Conservation (phyloP, 129 eudicot genomes). For the Arctium minus region DNA sequence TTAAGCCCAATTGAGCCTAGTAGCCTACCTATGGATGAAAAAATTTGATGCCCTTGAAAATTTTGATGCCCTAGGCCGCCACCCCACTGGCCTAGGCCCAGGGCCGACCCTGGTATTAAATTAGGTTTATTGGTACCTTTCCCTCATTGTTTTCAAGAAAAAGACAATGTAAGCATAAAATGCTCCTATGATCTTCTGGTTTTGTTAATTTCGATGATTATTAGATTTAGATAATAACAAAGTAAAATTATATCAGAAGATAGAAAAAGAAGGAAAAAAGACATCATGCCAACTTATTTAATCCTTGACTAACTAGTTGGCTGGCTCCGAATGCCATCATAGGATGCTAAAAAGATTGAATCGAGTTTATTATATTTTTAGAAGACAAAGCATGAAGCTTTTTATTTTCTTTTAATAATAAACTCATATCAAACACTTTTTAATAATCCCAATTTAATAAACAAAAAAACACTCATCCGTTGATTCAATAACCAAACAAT, state of each 20-base stretch:
- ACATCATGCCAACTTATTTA: neutral
- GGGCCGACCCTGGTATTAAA: too few species aligned
- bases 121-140: neutral
- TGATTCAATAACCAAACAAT: neutral
- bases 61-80: too few species aligned
- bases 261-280: neutral
- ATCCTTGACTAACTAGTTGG: neutral
- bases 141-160: constrained; percentile 7
- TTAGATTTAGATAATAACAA: neutral
- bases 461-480: neutral
- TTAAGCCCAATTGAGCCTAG: too few species aligned
- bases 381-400: neutral
- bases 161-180: neutral
- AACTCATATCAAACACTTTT: neutral
- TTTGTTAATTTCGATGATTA: neutral
- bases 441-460: neutral
- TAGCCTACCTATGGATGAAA: too few species aligned
- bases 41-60: too few species aligned
- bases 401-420: too few species aligned
- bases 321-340: neutral
- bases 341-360: too few species aligned
- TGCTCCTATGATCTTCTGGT: neutral
- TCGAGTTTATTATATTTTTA: too few species aligned
- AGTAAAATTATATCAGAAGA: neutral
- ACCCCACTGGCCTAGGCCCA: too few species aligned